Evolutionary conservation across 768 basidiomycete genomes (phyloP), one percentile per base, ranked within the genome.

Genomic region (Stropharia rugosoannulata): DNA sequence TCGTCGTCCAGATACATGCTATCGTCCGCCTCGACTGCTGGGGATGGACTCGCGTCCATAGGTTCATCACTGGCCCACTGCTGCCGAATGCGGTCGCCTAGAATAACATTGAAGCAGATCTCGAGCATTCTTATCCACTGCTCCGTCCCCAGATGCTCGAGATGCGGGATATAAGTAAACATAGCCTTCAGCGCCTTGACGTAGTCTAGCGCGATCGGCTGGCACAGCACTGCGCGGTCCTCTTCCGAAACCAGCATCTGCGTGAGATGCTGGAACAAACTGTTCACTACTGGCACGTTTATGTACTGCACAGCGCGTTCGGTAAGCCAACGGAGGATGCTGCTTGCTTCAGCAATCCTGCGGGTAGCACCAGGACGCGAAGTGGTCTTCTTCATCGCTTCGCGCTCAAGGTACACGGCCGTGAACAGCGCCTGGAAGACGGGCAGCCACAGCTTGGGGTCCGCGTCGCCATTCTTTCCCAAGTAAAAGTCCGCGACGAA

Each of bases 341-440:
- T 77, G 8, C 90, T 85, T 0, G 83, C 81, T 11, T 90, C 86
- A 4, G 76, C 75, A 10, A 97, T 79, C 53, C 90, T 80, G 43
- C 82, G 78, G 49, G 72, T 64, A n/a, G 73, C 69, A 5, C 72
- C 58, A 39, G 74, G 70, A 57, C 66, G 75, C 27, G 71, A 76
- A 56, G 76, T 73, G 18, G 73, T 75, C 55, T 77, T 75, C 32
- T 66, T 73, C 66, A 71, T 74, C 9, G 76, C 76, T 13, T 59
- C 70, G 66, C 80, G 86, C 73, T 97, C 95, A 51, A 68, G 75
- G 18, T 73, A 64, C 44, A 95, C 85, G 2, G 81, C 73, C 9
- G 74, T 72, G 65, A 94, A 95, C 6, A 97, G 72, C 13, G 83
- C 83, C 61, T 91, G 83, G 63, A 87, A 92, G 7, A 94, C 73